Base-by-base conservation (phyloP, 164 flowering plant species). In the Vitis labrusca region DNA sequence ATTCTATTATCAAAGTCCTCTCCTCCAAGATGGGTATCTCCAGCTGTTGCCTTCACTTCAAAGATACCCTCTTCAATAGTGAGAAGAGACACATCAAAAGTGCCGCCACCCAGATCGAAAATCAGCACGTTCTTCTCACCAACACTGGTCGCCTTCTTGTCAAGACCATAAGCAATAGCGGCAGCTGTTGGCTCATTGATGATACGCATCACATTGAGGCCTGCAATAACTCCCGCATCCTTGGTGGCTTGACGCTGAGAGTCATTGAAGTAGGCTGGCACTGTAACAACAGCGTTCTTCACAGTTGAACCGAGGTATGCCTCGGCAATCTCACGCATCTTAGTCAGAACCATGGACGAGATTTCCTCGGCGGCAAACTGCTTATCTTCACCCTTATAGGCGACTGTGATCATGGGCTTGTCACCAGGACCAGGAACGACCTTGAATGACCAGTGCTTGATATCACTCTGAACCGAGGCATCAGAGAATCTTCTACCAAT, bases 131-230 rank as follows among this genome's bases (percentile, higher is more conserved):
- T 81, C 76, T 81, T 78, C 80, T 81, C 82, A 8, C 82, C 84
- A 57, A 76, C 82, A 55, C 78, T 74, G 14, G 76, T 68, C 0
- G 84, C 84, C 74, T 79, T 79, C 70, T 78, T 81, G 72, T 81
- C 84, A 30, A 81, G 76, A 49, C 84, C 82, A 44, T 81, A 81
- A 49, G 84, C 84, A 71, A 81, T 78, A 64, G 84, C 84, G 1
- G 84, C 84, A 44, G 84, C 84, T 52, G 82, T 81, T 14, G 84
- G 82, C 76, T 81, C 84, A 48, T 81, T 81, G 70, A 81, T 79
- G 30, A 81, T 81, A 29, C 84, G 72, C 84, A 76, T 81, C 6
- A 81, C 84, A 63, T 81, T 81, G 30, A 81, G 73, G 1, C 84
- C 84, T 19, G 82, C 77, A 65, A 80, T 80, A 10, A 80, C 80